Base-by-base conservation (phyloP, 352 stramenopile species). In the Globisporangium nunn region DNA sequence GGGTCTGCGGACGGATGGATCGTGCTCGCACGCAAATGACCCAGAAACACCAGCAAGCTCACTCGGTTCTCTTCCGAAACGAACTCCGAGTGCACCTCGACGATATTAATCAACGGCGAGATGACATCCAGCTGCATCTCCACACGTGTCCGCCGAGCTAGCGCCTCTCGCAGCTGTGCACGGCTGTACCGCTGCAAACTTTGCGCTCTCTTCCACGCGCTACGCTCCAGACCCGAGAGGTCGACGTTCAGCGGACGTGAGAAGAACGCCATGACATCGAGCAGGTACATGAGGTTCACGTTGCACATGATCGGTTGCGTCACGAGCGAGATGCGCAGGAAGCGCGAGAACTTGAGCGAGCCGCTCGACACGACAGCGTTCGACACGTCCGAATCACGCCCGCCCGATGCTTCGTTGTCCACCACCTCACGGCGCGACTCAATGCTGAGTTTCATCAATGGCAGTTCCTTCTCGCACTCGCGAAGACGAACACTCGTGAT, bases 281-380 rank as follows among this genome's bases (percentile, higher is more conserved):
- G 71, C 46, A 93, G 59, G 54, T 88, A 88, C 52, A 84, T 80
- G 50, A 91, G 44, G 49, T 90, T 87, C 14, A 91, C 71, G 51
- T 85, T 81, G 59, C 77, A 90, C 61, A 87, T 88, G 56, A 94
- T 85, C 1, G 81, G 77, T 61, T 94, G 84, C 6, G 82, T 87
- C 46, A 92, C 76, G 4, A 94, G 71, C 15, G 71, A 87, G 11
- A 94, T 61, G 4, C 68, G 54, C 8, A 94, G 64, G 28, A 78
- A 50, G 28, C 72, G 63, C 11, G 61, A 59, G 18, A 59, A 23
- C 28, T 39, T 54, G n/a, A 52, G 46, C 2, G 51, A 40, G n/a
- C 35, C 8, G 1, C 15, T 54, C 39, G 58, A 18, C 29, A 50
- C 58, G n/a, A 55, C 48, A n/a, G 54, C 28, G 15, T 33, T 30